Conservation (phyloP, 2,329 filamentous ascomycete species). For the Ceratocystis colombiana region DNA sequence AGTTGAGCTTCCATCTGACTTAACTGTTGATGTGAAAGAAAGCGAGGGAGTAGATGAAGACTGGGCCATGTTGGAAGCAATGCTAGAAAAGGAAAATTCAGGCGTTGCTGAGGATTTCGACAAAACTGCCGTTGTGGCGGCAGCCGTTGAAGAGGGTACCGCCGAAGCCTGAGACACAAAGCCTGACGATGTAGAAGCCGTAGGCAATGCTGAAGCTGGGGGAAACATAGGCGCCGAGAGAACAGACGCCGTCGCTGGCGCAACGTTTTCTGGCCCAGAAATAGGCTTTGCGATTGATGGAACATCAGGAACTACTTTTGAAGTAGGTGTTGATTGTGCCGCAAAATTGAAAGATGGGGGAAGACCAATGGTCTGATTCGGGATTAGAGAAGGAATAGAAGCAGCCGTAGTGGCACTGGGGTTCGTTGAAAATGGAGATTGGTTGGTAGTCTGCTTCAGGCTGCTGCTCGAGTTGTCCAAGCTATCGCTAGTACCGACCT, state of each 20-base stretch:
- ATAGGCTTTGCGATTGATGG: background rate
- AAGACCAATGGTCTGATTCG: background rate
- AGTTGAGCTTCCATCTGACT: background rate
- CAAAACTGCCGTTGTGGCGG: background rate
- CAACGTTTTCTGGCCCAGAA: background rate
- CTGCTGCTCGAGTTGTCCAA: too few relatives aligned
- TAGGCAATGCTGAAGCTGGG: background rate
- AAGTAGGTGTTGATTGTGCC: slow-evolving; percentile 1
- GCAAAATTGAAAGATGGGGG: slow-evolving; percentile 1
- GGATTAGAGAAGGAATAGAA: background rate
- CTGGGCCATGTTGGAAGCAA: background rate
- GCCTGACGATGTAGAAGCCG: background rate
- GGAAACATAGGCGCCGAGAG: background rate
- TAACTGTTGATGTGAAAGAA: slow-evolving; percentile 5
- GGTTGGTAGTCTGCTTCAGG: too few relatives aligned
- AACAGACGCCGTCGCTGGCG: background rate
- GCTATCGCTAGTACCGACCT: too few relatives aligned
- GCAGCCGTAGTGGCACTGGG: background rate
- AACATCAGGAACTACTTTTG: background rate
- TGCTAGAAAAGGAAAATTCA: background rate
- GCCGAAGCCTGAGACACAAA: slow-evolving; percentile 2
- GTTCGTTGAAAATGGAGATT: background rate
- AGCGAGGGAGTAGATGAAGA: background rate
- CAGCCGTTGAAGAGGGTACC: background rate
- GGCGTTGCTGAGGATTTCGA: background rate